Conservation (phyloP, 306 rosid species). For the Boehmeria nivea region DNA sequence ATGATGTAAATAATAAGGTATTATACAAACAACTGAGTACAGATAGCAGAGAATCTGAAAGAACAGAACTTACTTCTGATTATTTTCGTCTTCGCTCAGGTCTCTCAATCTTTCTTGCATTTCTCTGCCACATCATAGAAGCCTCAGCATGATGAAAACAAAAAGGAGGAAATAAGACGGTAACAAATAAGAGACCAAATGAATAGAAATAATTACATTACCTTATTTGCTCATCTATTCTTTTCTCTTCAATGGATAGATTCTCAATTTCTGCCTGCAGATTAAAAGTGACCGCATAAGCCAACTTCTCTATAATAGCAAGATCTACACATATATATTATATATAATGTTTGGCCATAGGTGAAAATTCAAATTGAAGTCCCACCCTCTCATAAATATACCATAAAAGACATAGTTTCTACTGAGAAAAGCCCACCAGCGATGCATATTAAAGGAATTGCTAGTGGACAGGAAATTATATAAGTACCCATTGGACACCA, state of each 20-base stretch:
- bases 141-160: slow-evolving; percentile 19
- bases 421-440: too few species aligned
- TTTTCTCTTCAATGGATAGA: slow-evolving; percentile 61
- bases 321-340: neutral
- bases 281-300: slow-evolving; percentile 17
- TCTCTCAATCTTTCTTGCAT: slow-evolving; percentile 83
- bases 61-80: slow-evolving; percentile 54
- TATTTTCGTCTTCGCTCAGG: slow-evolving; percentile 87
- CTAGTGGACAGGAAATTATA: too few species aligned
- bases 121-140: slow-evolving; percentile 53
- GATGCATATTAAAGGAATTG: too few species aligned
- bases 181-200: slow-evolving; percentile 13
- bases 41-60: slow-evolving; percentile 15
- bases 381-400: too few species aligned
- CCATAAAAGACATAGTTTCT: too few species aligned
- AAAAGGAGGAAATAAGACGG: slow-evolving; percentile 3
- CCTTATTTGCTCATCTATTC: slow-evolving; percentile 85
- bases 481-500: too few species aligned
- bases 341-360: neutral
- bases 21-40: slow-evolving; percentile 1
- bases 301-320: slow-evolving; percentile 8
- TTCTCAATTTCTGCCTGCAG: slow-evolving; percentile 85
- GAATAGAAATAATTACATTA: slow-evolving; percentile 24
- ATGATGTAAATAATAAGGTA: too few species aligned
- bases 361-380: too few species aligned